These are phyloP conservation scores for Cenchrus purpureus DNA, from an alignment of 176 grass and related monocot species.

Conservation along the genomic window DNA sequence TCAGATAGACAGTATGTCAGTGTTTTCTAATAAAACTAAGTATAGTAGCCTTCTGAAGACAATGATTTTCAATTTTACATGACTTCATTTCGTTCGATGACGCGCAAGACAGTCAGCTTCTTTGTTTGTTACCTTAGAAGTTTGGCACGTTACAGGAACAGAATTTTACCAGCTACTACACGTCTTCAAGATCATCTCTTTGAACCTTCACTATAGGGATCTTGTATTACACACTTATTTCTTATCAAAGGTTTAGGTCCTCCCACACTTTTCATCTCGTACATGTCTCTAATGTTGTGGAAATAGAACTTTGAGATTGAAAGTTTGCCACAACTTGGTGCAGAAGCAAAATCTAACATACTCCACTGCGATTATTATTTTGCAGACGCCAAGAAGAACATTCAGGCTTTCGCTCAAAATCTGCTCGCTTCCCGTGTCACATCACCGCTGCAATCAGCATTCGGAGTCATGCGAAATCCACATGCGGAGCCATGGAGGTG, in stretches of 20 bases:
- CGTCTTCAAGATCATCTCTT: slow-evolving; percentile 11
- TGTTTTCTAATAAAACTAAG: background rate
- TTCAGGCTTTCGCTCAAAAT: slow-evolving; percentile 80
- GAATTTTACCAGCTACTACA: background rate
- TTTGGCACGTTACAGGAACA: slow-evolving; percentile 1
- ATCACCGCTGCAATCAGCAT: slow-evolving; percentile 83
- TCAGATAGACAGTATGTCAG: background rate
- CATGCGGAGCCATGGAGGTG: too few species aligned
- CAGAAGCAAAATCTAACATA: slow-evolving; percentile 19
- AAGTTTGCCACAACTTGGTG: background rate
- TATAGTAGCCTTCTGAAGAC: background rate
- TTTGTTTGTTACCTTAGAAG: background rate
- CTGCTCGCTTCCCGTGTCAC: slow-evolving; percentile 72
- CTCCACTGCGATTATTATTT: slow-evolving; percentile 28
- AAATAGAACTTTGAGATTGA: too few species aligned
- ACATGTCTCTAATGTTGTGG: too few species aligned
- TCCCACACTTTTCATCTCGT: background rate
- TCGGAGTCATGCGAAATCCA: slow-evolving; percentile 61
- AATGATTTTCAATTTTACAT: background rate
- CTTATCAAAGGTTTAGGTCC: background rate
- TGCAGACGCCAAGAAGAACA: slow-evolving; percentile 95
- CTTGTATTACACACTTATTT: background rate
- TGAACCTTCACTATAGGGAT: background rate
- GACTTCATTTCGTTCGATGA: background rate
- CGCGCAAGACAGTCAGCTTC: background rate